Base-by-base conservation (phyloP, 495 filamentous ascomycete genomes). In the Xylaria cubensis region DNA sequence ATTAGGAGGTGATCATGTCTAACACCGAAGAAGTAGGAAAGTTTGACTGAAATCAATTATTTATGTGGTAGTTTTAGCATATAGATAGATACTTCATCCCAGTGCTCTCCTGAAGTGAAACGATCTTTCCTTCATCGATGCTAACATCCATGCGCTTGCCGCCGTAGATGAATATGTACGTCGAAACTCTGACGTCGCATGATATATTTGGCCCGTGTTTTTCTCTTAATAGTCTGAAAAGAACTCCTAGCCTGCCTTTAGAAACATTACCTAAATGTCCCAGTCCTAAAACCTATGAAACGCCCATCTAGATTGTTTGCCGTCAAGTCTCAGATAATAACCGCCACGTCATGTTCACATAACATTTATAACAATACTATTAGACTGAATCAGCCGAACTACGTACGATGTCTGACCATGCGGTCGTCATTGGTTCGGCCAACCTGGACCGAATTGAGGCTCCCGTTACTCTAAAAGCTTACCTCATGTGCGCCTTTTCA, bases 401-500 rank as follows among this genome's bases (percentile, higher is more conserved):
- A 15, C 67, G 46, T 44, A 74, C 46, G 51, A 76, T 78, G 73
- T 62, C 74, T 58, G 71, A 65, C 72, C 80, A 81, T 46, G 73
- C 70, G 32, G 70, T 69, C 21, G 32, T 64, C 29, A 71, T 67
- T 4, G 74, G 71, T 51, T 82, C 82, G 39, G 70, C 78, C 76
- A 85, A 89, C 75, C 79, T 83, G 50, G 80, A 82, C 71, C 85
- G 85, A 66, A 85, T 90, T 76, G 90, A 92, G 80, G 88, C 90
- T 10, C 90, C 90, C 56, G 87, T 92, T 69, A 91, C 89, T 62
- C 73, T 86, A 74, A 89, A 89, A 84, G 88, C 90, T 24, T 92
- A 92, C 77, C 79, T 91, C 39, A 88, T 92, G 83, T 92, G 90
- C 77, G 90, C 88, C 69, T 92, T 92, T 78, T 88, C 90, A 55